Evolutionary conservation across 2,329 filamentous ascomycete species (phyloP).

Genomic region (Venturia carpophila): DNA sequence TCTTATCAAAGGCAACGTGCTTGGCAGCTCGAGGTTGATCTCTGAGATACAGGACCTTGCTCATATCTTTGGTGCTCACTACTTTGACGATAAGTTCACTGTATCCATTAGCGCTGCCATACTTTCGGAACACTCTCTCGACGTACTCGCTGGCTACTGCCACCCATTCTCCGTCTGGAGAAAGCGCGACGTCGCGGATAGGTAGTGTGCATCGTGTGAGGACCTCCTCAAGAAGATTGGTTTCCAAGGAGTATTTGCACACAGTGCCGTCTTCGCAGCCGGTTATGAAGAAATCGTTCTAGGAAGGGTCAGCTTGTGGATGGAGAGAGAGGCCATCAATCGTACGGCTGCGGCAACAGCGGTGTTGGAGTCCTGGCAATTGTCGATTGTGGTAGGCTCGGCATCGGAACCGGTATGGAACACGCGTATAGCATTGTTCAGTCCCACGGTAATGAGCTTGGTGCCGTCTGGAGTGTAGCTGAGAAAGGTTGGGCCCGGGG

Average conservation of each 20-base stretch:
- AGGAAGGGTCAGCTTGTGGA: conserved; percentile 22
- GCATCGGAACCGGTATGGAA: conserved; percentile 88
- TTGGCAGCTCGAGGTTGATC: conserved; percentile 86
- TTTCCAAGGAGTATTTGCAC: conserved; percentile 77
- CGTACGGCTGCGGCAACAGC: conserved; percentile 63
- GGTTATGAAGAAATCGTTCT: conserved; percentile 77
- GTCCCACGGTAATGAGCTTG: conserved; percentile 82
- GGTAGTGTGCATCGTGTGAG: conserved; percentile 78
- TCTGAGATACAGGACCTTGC: conserved; percentile 65
- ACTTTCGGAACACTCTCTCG: not conserved
- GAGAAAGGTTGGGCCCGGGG: conserved; percentile 76
- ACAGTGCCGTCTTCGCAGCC: conserved; percentile 95
- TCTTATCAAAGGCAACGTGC: conserved; percentile 80
- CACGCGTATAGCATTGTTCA: conserved; percentile 87
- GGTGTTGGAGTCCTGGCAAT: conserved; percentile 78
- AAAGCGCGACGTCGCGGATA: conserved; percentile 76
- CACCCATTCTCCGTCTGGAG: conserved; percentile 74
- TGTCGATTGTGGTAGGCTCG: conserved; percentile 86
- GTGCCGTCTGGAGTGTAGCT: conserved; percentile 84
- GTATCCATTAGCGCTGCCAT: conserved; percentile 6
- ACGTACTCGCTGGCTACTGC: conserved; percentile 87
- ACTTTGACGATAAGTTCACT: conserved; percentile 84
- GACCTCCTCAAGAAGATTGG: conserved; percentile 68
- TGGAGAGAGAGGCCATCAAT: conserved; percentile 17
- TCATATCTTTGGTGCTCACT: conserved; percentile 73